These are phyloP conservation scores for Fusarium guadeloupense DNA, from an alignment of 2,329 filamentous ascomycete genomes.

Conservation along the genomic window DNA sequence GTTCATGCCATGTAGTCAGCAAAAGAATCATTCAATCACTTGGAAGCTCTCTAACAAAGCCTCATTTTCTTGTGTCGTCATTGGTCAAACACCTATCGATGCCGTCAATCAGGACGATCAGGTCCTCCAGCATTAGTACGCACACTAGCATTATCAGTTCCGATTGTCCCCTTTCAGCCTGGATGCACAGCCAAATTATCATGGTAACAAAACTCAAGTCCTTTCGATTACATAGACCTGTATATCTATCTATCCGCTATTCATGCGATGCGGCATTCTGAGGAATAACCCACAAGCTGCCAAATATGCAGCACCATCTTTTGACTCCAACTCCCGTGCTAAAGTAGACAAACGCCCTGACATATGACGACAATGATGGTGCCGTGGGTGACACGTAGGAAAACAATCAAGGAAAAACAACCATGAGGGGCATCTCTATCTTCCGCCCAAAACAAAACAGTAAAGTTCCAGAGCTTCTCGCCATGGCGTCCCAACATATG, in stretches of 20 bases:
- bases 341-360: slow-evolving; percentile 39
- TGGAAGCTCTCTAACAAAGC: slow-evolving; percentile 6
- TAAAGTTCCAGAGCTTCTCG: slow-evolving; percentile 19
- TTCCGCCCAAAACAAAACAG: slow-evolving; percentile 15
- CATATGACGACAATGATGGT: slow-evolving; percentile 34
- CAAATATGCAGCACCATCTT: slow-evolving; percentile 10
- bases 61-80: neutral
- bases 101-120: neutral
- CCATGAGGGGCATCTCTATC: slow-evolving; percentile 8
- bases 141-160: neutral
- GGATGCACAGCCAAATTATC: no score
- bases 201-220: neutral
- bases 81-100: slow-evolving; percentile 6
- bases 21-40: neutral
- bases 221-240: slow-evolving; percentile 31
- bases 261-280: slow-evolving; percentile 25
- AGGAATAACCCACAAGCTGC: slow-evolving; percentile 17
- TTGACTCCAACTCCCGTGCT: slow-evolving; percentile 41
- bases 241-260: slow-evolving; percentile 29
- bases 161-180: neutral
- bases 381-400: slow-evolving; percentile 18
- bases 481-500: slow-evolving; percentile 30
- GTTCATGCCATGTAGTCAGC: no score
- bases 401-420: slow-evolving; percentile 34
- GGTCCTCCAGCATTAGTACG: slow-evolving; percentile 21